A percentile compares a stretch with the other conserved stretches of the same genome.
phyloP scores from a whole-genome alignment of 192 early-diverging fungal species.

The Pilaira anomala region DNA sequence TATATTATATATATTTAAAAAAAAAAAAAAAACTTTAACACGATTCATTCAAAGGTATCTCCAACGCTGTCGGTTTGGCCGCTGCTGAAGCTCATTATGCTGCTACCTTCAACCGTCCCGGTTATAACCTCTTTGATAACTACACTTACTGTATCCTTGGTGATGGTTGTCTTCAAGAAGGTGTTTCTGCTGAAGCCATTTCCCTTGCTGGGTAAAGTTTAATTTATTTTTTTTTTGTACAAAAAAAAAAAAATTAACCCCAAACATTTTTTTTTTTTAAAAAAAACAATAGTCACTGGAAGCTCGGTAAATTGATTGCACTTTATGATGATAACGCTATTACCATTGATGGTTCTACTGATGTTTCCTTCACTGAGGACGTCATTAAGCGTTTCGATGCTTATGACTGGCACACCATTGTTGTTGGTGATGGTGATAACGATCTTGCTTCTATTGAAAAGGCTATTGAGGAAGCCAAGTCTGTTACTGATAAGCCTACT shows the following conservation, averaged over 20 bases:
- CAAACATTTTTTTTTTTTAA: neutral
- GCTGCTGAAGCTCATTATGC: constrained; percentile 82
- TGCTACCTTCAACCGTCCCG: constrained; percentile 89
- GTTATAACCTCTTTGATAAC: constrained; percentile 84
- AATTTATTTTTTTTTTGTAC: neutral
- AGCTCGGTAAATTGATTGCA: constrained; percentile 91
- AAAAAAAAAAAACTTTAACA: neutral
- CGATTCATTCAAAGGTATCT: no score
- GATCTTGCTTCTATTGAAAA: constrained; percentile 65
- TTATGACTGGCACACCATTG: constrained; percentile 90
- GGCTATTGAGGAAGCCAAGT: constrained; percentile 82
- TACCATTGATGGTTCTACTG: constrained; percentile 86
- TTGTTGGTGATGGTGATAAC: constrained; percentile 74
- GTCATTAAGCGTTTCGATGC: constrained; percentile 83
- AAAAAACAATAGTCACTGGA: constrained; percentile 54
- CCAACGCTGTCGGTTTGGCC: constrained; percentile 91
- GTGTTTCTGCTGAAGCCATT: constrained; percentile 86
- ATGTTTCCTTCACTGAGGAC: constrained; percentile 91
- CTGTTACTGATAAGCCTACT: constrained; percentile 84
- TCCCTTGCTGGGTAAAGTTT: constrained; percentile 81
- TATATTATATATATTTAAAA: neutral
- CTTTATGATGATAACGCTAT: constrained; percentile 97
- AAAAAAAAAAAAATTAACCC: constrained; percentile 13
- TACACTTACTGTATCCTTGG: constrained; percentile 80
- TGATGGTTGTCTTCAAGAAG: constrained; percentile 98